Base-by-base conservation (phyloP, 306 rosid species). In the Inga leiocalycina region DNA sequence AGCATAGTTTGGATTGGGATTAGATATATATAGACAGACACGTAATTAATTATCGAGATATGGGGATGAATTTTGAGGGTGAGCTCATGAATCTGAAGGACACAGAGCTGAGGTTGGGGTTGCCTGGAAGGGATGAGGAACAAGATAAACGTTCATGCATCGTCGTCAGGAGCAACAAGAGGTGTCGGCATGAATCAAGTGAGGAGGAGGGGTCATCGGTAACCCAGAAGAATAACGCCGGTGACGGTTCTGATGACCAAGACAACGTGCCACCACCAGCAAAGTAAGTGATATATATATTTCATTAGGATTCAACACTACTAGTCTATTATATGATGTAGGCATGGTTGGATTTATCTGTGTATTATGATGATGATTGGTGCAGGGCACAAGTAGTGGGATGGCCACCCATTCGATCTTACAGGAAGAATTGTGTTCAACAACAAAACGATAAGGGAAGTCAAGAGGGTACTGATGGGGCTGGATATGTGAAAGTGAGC, bases 361-460 rank as follows among this genome's bases (percentile, higher is more conserved):
- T 56, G 30, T 27, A 27, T 0, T 59, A 10, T 49, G 54, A 16
- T 49, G 16, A 12, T 49, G 9, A 61, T 12, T 62, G 17, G 46
- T 6, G 81, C 88, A 96, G 98, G 80, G 86, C 86, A 13, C 97
- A 92, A 83, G 91, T 94, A 37, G 95, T 97, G 32, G 99, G 99
- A 62, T 97, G 99, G 98, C 99, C 98, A 11, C 99, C 99, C 14
- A 81, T 97, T 77, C 67, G 98, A 84, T 92, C 98, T 2, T 89
- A 62, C 75, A 83, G 99, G 85, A 94, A 85, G 80, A 91, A 91
- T 34, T 83, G 79, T 69, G 34, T 91, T 20, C 64, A 56, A 46
- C 94, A 89, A 56, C 81, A 78, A 45, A 49, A 49, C 17, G 44
- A 22, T 17, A 88, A 87, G 73, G 82, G 8, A 12, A 4, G 19